Evolutionary conservation across 768 basidiomycete species (phyloP), one percentile per base, ranked within the genome.

Genomic region (Suillus alpinus): DNA sequence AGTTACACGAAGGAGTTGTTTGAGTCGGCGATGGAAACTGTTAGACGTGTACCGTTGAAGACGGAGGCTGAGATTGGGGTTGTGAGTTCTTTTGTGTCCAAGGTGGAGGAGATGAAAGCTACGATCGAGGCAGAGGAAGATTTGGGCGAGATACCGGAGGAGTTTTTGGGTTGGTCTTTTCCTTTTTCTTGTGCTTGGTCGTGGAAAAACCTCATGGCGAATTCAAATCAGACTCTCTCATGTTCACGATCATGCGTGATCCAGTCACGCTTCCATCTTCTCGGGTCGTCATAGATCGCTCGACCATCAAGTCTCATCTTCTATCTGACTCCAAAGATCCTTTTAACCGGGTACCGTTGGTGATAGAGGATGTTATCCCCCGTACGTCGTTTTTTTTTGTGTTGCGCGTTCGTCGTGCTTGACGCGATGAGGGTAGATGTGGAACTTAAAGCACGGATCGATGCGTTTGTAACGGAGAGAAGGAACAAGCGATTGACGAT

Each of bases 231-330:
- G 94, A 95, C 73, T 94, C 92, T 1, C 79, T 97, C 64, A 93
- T 95, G 86, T 89, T 83, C 68, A 91, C 91, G 4, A 70, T 99
- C 58, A 99, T 99, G 97, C 88, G 86, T 58, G 94, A 99, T 72
- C 97, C 97, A 3, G 95, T 98, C 60, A 83, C 86, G 34, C 73
- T 99, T 36, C 97, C 97, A 0, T 87, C 90, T 0, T 98, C 95
- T 2, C 81, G 79, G 57, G 78, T 84, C 0, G 81, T 91, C 37
- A 72, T 99, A 46, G 97, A 99, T 73, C 86, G 92, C 26, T 81
- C 90, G 2, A 98, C 95, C 2, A 98, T 99, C 79, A 96, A 96
- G 68, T 91, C 94, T 1, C 95, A 97, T 72, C 77, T 98, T 39
- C 78, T 99, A 20, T 96, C 94, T 0, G 95, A 97, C 67, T 75